phyloP scores from a whole-genome alignment of 108 stramenopile species.

The Cyclotella choctawhatcheeana region DNA sequence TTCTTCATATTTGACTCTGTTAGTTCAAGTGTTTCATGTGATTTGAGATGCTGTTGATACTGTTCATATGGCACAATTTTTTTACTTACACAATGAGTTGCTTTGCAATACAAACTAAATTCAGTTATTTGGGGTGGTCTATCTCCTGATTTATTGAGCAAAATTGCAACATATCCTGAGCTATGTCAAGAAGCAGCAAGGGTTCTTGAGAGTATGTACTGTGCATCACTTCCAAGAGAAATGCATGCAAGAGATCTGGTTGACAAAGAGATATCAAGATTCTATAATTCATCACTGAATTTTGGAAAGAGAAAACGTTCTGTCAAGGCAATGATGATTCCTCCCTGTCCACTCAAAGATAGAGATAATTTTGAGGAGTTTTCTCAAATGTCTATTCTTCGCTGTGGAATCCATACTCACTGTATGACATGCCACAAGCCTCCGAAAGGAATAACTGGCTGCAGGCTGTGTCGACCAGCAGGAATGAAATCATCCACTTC shows the following conservation, averaged over 20 bases:
- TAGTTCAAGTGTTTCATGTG: too few relatives aligned
- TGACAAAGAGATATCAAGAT: background rate
- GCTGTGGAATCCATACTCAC: background rate
- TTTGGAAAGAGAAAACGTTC: background rate
- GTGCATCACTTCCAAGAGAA: background rate
- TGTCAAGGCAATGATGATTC: background rate
- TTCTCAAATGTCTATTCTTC: background rate
- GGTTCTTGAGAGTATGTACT: background rate
- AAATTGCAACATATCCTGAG: background rate
- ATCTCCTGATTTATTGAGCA: background rate
- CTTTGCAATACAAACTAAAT: too few relatives aligned
- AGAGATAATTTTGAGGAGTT: background rate
- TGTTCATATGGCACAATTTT: too few relatives aligned
- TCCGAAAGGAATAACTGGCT: background rate
- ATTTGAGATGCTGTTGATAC: too few relatives aligned
- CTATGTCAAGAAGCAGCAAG: background rate
- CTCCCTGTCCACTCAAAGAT: conserved; percentile 9
- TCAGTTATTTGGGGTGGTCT: background rate
- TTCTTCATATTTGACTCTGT: too few relatives aligned
- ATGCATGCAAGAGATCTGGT: background rate
- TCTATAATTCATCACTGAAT: background rate
- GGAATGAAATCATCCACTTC: background rate
- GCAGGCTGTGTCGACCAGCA: background rate
- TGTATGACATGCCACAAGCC: background rate
- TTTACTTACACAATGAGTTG: too few relatives aligned